Base-by-base conservation (phyloP, 768 basidiomycete species). In the Termitomyces bulborhizus region DNA sequence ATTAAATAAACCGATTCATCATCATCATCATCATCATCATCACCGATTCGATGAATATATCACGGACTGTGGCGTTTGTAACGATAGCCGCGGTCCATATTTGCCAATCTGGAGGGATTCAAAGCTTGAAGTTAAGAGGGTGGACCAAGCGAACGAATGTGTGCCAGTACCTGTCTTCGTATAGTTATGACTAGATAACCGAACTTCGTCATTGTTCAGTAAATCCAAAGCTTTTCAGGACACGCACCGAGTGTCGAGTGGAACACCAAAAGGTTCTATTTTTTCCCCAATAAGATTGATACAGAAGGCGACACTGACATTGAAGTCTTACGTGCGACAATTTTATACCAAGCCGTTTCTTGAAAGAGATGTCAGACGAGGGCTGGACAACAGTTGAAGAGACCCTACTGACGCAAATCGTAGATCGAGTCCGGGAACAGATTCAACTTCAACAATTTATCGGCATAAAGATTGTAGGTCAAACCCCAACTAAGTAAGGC, bases 381-480 rank as follows among this genome's bases (percentile, higher is more conserved):
- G 5, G 16, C 27, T 9, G 5, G 16, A 32, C 12, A 48, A 27
- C 8, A 27, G 18, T 9, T 26, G 1, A 26, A 41, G 6, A 5
- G 18, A 29, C n/a, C 32, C 4, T 15, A 62, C 74, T 66, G 62
- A 76, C 78, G 80, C 71, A 76, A 73, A 26, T 70, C 61, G 61
- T 78, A 81, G 8, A 82, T 64, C 3, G 72, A 73, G 6, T 62
- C 45, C 2, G 78, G 80, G 70, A 86, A 82, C 13, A 86, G 63
- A 47, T 78, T 73, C 26, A 80, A 73, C 24, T 75, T 74, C 51
- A 86, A 67, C 42, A 86, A 66, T 63, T 75, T 78, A 63, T 86
- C 85, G 12, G 76, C 80, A 54, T 74, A 85, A 44, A 87, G 62
- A 68, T 86, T 86, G 68, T 88, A 86, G 8, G 79, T 70, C 29